Percentiles rank a stretch among this genome's conserved stretches.
phyloP scores from a whole-genome alignment of 768 basidiomycete genomes.

The Amanita jacksonii region DNA sequence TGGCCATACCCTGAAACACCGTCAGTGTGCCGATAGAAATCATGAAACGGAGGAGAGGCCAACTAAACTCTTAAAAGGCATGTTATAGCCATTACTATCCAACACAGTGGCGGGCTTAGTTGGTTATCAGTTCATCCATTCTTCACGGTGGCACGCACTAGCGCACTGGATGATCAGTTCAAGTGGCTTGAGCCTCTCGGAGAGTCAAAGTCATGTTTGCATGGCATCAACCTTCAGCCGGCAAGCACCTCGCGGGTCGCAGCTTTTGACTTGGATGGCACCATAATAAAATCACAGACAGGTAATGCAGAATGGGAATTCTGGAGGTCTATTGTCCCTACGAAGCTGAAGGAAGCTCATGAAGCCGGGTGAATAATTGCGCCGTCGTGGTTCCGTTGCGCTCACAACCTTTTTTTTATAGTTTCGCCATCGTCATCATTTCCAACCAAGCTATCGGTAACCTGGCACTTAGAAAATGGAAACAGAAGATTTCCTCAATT shows the following conservation, averaged over 20 bases:
- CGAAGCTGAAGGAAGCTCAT: conserved; percentile 49
- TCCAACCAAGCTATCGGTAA: conserved; percentile 68
- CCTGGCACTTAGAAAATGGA: conserved; percentile 51
- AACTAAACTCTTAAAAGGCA: neutral
- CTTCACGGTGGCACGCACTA: conserved; percentile 14
- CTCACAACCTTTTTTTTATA: neutral
- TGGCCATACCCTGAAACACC: neutral
- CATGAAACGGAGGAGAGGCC: neutral
- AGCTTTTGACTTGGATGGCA: conserved; percentile 83
- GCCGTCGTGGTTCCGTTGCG: neutral
- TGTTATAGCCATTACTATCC: no score
- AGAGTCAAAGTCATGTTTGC: conserved; percentile 28
- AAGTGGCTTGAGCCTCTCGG: conserved; percentile 34
- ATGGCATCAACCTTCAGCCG: conserved; percentile 33
- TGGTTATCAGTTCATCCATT: conserved; percentile 25
- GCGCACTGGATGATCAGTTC: conserved; percentile 16
- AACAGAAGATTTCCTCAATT: conserved; percentile 63
- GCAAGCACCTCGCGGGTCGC: conserved; percentile 49
- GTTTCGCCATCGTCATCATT: conserved; percentile 65
- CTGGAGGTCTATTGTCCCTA: conserved; percentile 62
- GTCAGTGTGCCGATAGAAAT: neutral
- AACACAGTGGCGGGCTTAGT: no score
- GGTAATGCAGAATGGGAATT: conserved; percentile 43
- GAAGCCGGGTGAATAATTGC: conserved; percentile 45
- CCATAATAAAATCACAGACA: conserved; percentile 57